Evolutionary conservation across 345 rosid genomes (phyloP).

Genomic region (Gossypium ekmanianum): DNA sequence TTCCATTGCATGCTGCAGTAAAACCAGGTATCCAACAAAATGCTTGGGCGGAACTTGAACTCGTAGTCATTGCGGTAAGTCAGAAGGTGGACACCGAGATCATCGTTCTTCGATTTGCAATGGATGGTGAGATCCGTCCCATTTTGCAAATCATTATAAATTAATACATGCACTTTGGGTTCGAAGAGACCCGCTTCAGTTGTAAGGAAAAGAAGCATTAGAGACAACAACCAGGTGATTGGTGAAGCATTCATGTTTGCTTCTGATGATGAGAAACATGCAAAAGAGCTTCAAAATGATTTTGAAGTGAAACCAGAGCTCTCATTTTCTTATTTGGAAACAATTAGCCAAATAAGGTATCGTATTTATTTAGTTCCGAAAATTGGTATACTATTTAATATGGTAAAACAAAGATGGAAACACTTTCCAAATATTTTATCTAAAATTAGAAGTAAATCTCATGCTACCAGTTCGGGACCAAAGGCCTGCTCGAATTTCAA

Average conservation of each 20-base stretch:
- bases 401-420: too few relatives aligned
- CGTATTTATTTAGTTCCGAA: too few relatives aligned
- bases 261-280: not conserved
- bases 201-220: not conserved
- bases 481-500: too few relatives aligned
- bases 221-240: not conserved
- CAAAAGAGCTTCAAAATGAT: too few relatives aligned
- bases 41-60: slow-evolving; percentile 16
- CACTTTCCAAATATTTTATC: too few relatives aligned
- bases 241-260: not conserved
- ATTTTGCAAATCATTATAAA: slow-evolving; percentile 1
- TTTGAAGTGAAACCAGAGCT: too few relatives aligned
- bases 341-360: too few relatives aligned
- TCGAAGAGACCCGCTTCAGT: not conserved
- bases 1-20: slow-evolving; percentile 19
- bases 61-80: not conserved
- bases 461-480: too few relatives aligned
- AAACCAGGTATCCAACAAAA: slow-evolving; percentile 10
- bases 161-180: slow-evolving; percentile 1
- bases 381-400: too few relatives aligned
- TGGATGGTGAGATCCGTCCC: not conserved
- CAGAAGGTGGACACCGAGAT: not conserved
- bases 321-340: too few relatives aligned
- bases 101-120: slow-evolving; percentile 17
- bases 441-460: too few relatives aligned